A percentile compares a stretch with the other conserved stretches of the same genome.
phyloP scores from a whole-genome alignment of 305 asterid genomes.

The Fraxinus sp. region DNA sequence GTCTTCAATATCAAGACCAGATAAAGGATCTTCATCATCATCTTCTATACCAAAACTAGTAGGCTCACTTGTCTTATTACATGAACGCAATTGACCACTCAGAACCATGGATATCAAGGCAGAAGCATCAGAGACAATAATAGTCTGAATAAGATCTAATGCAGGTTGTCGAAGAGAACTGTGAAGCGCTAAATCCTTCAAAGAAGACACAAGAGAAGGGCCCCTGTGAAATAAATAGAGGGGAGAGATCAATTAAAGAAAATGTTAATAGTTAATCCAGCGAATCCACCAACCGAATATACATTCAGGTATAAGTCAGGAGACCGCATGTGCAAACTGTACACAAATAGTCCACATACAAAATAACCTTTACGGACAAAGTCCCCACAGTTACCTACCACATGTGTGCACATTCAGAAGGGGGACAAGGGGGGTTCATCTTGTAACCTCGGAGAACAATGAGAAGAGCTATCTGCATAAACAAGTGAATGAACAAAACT shows the following conservation, averaged over 20 bases:
- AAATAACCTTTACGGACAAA: conserved; percentile 23
- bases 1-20: conserved; percentile 46
- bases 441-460: conserved; percentile 85
- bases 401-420: conserved; percentile 96
- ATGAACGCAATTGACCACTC: conserved; percentile 53
- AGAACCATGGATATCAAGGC: conserved; percentile 66
- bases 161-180: conserved; percentile 93
- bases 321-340: conserved; percentile 2
- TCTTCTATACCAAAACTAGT: conserved; percentile 43
- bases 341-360: conserved; percentile 17
- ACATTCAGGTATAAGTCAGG: conserved; percentile 16
- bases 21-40: conserved; percentile 56
- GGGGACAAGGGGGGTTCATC: conserved; percentile 97
- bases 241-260: conserved; percentile 18
- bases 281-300: conserved; percentile 21
- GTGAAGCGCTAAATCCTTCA: conserved; percentile 80
- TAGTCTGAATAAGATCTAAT: conserved; percentile 79
- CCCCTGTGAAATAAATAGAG: conserved; percentile 58
- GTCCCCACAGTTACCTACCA: conserved; percentile 61
- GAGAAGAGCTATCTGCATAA: conserved; percentile 77
- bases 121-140: conserved; percentile 89
- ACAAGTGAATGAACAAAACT: conserved; percentile 18
- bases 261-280: background rate
- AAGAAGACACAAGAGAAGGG: conserved; percentile 83
- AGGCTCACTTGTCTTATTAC: conserved; percentile 45